Base-by-base conservation (phyloP, 2,329 filamentous ascomycete species). In the Didymosphaeria variabile region DNA sequence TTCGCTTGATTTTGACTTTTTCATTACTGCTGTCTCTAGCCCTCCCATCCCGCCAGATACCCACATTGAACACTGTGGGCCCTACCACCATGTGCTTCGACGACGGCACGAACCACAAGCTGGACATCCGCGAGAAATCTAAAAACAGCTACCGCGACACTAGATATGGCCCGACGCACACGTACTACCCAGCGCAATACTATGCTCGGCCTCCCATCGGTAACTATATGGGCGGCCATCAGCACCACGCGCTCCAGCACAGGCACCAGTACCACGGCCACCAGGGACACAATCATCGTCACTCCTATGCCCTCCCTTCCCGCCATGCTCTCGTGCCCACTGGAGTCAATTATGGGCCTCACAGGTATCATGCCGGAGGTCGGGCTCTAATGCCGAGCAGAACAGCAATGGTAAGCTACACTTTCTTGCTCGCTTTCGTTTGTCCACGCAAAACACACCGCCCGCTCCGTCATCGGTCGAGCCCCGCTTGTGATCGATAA, bases 161-260 rank as follows among this genome's bases (percentile, higher is more conserved):
- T 5, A 68, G 68, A 34, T 62, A 67, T 50, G 72, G 67, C 12
- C 38, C 67, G 9, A 64, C 68, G 23, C 65, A 66, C 34, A 57
- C 68, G 4, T 75, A 75, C 64, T 75, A 74, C 54, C 72, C 72
- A 17, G 58, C 67, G 4, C 62, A 62, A 21, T 75, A 75, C 64
- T 75, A 74, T 52, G 15, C 47, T 55, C 62, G 63, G 10, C 59
- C 64, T 19, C 72, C 67, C 23, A 19, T 29, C 42, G 61, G 55
- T 36, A 61, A 58, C 42, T 65, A 65, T 34, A 54, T 58, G 8
- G 53, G 53, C 40, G 40, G 29, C 8, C 40, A 55, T 36, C 40
- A 47, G 13, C 53, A 46, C 31, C 53, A 55, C 17, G 10, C 29
- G 17, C 52, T 45, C 31, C 40, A 34, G 13, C 40, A 47, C 21